Evolutionary conservation across 345 rosid species (phyloP), one percentile per base, ranked within the genome.

Genomic region (Punica granatum): DNA sequence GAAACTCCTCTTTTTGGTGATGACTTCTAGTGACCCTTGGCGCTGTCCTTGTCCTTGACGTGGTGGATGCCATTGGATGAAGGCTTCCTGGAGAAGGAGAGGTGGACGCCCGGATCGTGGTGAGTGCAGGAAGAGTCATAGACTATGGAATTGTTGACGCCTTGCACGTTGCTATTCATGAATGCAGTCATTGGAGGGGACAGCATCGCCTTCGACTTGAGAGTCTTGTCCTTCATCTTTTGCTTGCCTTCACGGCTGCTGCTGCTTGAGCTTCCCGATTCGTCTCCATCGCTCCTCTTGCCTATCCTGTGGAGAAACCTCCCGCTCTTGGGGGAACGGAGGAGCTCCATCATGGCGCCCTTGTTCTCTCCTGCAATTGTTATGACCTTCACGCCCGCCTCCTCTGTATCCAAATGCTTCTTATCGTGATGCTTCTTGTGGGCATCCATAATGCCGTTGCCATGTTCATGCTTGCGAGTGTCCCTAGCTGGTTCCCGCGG

Each of bases 341-440:
- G 63, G 8, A 94, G 70, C 79, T 88, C 91, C 99, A 94, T 94
- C 53, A 72, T 61, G 35, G 99, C 99, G 9, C 99, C 99, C 78
- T 76, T 87, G 84, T 94, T 94, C 62, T 91, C 92, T 13, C 99
- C 97, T 16, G 97, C 88, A 60, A 94, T 78, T 64, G 95, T 94
- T 26, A 94, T 84, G 41, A 91, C 77, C 73, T 83, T 78, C 74
- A 81, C 61, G 12, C 88, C 78, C 5, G 42, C 37, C 13, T 23
- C 39, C 56, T 86, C 87, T 3, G 85, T 74, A 46, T 83, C 86
- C 0, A 67, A 41, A 25, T 68, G 41, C 54, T 83, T 80, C 77
- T 83, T 81, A 56, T 51, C 39, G 11, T 70, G 64, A n/a, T 46
- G 69, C 60, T 44, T 46, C 69, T 67, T 49, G 41, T 53, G 34